These are phyloP conservation scores for Baudoinia panamericana DNA, from an alignment of 495 filamentous ascomycete species.

Conservation along the genomic window DNA sequence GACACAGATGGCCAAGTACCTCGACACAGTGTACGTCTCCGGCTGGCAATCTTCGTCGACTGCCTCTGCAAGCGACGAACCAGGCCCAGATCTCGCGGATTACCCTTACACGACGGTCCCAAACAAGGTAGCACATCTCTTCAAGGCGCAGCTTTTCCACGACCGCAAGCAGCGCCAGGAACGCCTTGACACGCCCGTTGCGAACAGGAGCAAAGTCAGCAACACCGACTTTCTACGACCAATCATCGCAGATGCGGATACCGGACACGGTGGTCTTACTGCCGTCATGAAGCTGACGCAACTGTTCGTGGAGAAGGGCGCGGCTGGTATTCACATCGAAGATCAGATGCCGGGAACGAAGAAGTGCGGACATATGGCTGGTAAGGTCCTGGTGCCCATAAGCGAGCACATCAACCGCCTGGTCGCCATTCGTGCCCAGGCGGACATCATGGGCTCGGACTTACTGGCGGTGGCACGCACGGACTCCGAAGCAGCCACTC, in stretches of 20 bases:
- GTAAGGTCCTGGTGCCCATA: slow-evolving; percentile 95
- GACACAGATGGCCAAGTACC: slow-evolving; percentile 97
- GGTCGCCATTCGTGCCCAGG: slow-evolving; percentile 91
- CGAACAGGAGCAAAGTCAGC: slow-evolving; percentile 56
- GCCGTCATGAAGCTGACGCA: slow-evolving; percentile 99
- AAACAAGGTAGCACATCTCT: slow-evolving; percentile 94
- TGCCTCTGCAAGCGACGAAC: slow-evolving; percentile 85
- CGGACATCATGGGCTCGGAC: slow-evolving; percentile 93
- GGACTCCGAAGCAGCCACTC: slow-evolving; percentile 92
- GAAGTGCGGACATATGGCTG: slow-evolving; percentile 99
- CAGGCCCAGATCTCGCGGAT: slow-evolving; percentile 93
- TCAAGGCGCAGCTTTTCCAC: slow-evolving; percentile 97
- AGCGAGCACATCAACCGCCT: slow-evolving; percentile 97
- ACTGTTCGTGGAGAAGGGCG: slow-evolving; percentile 92
- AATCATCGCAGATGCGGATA: slow-evolving; percentile 95
- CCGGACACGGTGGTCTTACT: slow-evolving; percentile 90
- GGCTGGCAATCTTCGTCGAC: slow-evolving; percentile 98
- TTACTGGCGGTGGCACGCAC: slow-evolving; percentile 85
- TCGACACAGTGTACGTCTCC: slow-evolving; percentile 96
- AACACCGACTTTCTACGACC: slow-evolving; percentile 91
- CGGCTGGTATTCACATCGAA: slow-evolving; percentile 96
- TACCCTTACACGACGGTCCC: slow-evolving; percentile 98
- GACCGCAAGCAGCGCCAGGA: slow-evolving; percentile 98
- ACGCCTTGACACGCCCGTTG: slow-evolving; percentile 64
- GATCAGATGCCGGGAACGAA: slow-evolving; percentile 97